Conservation (phyloP, 2,329 filamentous ascomycete genomes). For the Ilyonectria destructans region DNA sequence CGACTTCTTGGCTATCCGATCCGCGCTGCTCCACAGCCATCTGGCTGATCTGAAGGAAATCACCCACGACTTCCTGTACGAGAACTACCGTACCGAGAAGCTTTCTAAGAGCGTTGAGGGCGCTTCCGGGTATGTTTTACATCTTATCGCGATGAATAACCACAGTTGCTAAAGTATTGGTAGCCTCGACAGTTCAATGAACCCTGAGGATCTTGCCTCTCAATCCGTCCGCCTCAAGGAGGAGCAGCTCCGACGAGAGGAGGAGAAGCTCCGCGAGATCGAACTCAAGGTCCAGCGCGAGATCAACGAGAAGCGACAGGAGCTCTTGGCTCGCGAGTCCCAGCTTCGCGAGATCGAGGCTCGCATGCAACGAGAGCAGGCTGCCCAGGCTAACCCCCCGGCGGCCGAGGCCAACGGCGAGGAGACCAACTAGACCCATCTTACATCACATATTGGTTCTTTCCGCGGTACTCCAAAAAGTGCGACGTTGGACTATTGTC, state of each 20-base stretch:
- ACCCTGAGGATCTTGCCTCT: slow-evolving; percentile 95
- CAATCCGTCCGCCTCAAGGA: slow-evolving; percentile 99
- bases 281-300: slow-evolving; percentile 99
- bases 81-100: slow-evolving; percentile 99
- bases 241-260: slow-evolving; percentile 97
- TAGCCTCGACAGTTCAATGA: slow-evolving; percentile 86
- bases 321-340: slow-evolving; percentile 96
- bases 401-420: slow-evolving; percentile 70
- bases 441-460: slow-evolving; percentile 50
- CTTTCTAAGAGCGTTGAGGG: slow-evolving; percentile 99
- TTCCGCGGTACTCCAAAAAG: slow-evolving; percentile 54
- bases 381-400: slow-evolving; percentile 62
- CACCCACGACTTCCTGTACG: slow-evolving; percentile 99
- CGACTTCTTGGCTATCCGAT: slow-evolving; percentile 97
- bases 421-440: slow-evolving; percentile 63
- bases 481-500: slow-evolving; percentile 64
- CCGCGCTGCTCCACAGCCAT: slow-evolving; percentile 96
- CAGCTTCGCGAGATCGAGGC: slow-evolving; percentile 99
- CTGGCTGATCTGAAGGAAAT: slow-evolving; percentile 99
- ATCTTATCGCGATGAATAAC: not conserved
- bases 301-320: slow-evolving; percentile 99
- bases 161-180: slow-evolving; percentile 51
- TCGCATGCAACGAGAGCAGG: slow-evolving; percentile 92
- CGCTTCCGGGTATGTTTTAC: slow-evolving; percentile 83
- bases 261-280: slow-evolving; percentile 99